These are phyloP conservation scores for Escallonia herrerae DNA, from an alignment of 129 eudicot genomes.

Conservation along the genomic window DNA sequence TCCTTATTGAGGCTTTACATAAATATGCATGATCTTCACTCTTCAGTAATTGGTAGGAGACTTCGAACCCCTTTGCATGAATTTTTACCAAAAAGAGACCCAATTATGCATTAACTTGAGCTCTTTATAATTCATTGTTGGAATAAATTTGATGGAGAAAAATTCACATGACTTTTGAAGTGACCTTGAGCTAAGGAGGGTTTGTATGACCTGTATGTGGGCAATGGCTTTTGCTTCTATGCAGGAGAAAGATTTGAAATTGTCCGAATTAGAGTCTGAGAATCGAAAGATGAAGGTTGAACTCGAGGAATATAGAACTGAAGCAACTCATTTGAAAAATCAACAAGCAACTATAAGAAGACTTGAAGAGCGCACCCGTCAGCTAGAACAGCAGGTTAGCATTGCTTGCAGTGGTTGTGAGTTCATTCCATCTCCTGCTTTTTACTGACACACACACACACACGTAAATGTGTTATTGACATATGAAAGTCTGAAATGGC, in stretches of 20 bases:
- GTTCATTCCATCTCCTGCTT: too few relatives aligned
- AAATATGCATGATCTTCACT: not conserved
- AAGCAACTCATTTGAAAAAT: constrained; percentile 90
- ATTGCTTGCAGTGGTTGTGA: not conserved
- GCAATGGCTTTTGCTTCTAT: not conserved
- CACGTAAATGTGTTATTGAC: too few relatives aligned
- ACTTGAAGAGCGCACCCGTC: constrained; percentile 94
- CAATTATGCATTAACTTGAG: too few relatives aligned
- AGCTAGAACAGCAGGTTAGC: constrained; percentile 82
- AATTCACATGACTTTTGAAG: too few relatives aligned
- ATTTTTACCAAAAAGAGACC: too few relatives aligned
- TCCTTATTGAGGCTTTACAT: not conserved
- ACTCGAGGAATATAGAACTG: constrained; percentile 90
- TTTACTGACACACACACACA: too few relatives aligned
- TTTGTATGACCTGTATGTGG: too few relatives aligned
- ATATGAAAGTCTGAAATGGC: too few relatives aligned
- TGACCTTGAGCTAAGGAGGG: too few relatives aligned
- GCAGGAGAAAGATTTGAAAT: constrained; percentile 80
- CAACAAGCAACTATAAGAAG: constrained; percentile 96
- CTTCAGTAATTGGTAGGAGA: not conserved
- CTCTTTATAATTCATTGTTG: too few relatives aligned
- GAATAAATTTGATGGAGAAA: too few relatives aligned
- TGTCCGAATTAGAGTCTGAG: constrained; percentile 87
- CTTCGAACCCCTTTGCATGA: too few relatives aligned
- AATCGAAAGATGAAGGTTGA: constrained; percentile 95